Conservation (phyloP, 1,284 basidiomycete genomes). For the Porodaedalea pini region DNA sequence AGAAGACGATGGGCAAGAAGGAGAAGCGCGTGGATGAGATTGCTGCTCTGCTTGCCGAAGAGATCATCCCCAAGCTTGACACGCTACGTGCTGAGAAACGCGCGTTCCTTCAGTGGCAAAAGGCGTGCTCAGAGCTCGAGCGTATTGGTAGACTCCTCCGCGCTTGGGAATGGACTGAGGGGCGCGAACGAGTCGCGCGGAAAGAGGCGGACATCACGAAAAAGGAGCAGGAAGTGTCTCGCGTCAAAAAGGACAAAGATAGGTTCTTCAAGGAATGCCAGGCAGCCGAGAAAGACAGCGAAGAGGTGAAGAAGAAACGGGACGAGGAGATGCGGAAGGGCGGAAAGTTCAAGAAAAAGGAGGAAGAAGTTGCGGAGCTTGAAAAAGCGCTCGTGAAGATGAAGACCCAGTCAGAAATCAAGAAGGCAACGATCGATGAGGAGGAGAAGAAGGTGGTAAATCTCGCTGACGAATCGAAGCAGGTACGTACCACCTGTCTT, state of each 20-base stretch:
- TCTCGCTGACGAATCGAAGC: slow-evolving; percentile 55
- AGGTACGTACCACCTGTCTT: slow-evolving; percentile 41
- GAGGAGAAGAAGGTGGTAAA: slow-evolving; percentile 66
- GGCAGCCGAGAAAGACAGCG: slow-evolving; percentile 51
- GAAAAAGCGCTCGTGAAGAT: slow-evolving; percentile 87
- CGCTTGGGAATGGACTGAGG: slow-evolving; percentile 86
- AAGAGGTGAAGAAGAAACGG: slow-evolving; percentile 60
- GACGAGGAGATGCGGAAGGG: slow-evolving; percentile 70
- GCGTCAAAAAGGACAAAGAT: slow-evolving; percentile 47
- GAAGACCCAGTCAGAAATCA: slow-evolving; percentile 85
- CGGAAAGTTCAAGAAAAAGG: slow-evolving; percentile 75
- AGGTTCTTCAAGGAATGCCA: slow-evolving; percentile 45
- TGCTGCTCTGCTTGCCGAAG: slow-evolving; percentile 75
- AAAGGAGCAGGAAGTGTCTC: slow-evolving; percentile 42
- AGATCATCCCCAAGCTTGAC: slow-evolving; percentile 94
- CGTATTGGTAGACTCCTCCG: slow-evolving; percentile 80
- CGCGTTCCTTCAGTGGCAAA: slow-evolving; percentile 88
- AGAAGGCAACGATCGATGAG: slow-evolving; percentile 73
- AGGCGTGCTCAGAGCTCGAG: slow-evolving; percentile 86
- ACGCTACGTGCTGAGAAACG: slow-evolving; percentile 90
- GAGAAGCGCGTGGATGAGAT: slow-evolving; percentile 96
- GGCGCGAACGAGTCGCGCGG: slow-evolving; percentile 41
- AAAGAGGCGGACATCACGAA: slow-evolving; percentile 56
- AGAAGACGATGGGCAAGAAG: slow-evolving; percentile 97
- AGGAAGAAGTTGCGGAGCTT: slow-evolving; percentile 75